phyloP scores from a whole-genome alignment of 768 basidiomycete genomes.

The Boletellus sp. region DNA sequence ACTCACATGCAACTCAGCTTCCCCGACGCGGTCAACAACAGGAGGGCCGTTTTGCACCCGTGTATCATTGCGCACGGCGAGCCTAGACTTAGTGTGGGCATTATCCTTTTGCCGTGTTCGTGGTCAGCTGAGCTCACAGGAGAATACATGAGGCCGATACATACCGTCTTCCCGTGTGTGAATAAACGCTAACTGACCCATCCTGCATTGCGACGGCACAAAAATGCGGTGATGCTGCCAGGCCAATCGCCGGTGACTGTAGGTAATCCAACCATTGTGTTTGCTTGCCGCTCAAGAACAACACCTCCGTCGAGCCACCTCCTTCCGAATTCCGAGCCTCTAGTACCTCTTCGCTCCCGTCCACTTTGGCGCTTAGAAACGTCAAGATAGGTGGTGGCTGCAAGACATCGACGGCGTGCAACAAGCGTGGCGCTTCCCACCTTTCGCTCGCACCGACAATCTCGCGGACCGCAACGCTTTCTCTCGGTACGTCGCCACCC shows the following conservation, averaged over 20 bases:
- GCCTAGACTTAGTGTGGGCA: slow-evolving; percentile 74
- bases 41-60: slow-evolving; percentile 57
- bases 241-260: slow-evolving; percentile 61
- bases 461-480: slow-evolving; percentile 50
- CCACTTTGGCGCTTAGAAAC: slow-evolving; percentile 54
- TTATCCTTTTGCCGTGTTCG: slow-evolving; percentile 46
- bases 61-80: slow-evolving; percentile 68
- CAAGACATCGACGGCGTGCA: slow-evolving; percentile 18
- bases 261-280: slow-evolving; percentile 91
- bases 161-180: slow-evolving; percentile 78
- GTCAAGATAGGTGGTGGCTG: slow-evolving; percentile 61
- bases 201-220: slow-evolving; percentile 79
- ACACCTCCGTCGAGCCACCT: slow-evolving; percentile 62
- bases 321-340: slow-evolving; percentile 78
- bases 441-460: slow-evolving; percentile 33
- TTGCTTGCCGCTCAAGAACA: slow-evolving; percentile 58
- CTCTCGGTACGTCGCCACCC: slow-evolving; percentile 62
- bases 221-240: slow-evolving; percentile 62
- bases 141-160: slow-evolving; percentile 11
- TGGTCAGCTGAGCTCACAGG: not conserved
- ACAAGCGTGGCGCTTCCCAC: slow-evolving; percentile 18
- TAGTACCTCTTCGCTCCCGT: slow-evolving; percentile 63
- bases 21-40: slow-evolving; percentile 71
- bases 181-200: slow-evolving; percentile 80
- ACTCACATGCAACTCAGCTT: slow-evolving; percentile 73